Evolutionary conservation across 495 filamentous ascomycete species (phyloP).

Genomic region (Neurospora sp.): DNA sequence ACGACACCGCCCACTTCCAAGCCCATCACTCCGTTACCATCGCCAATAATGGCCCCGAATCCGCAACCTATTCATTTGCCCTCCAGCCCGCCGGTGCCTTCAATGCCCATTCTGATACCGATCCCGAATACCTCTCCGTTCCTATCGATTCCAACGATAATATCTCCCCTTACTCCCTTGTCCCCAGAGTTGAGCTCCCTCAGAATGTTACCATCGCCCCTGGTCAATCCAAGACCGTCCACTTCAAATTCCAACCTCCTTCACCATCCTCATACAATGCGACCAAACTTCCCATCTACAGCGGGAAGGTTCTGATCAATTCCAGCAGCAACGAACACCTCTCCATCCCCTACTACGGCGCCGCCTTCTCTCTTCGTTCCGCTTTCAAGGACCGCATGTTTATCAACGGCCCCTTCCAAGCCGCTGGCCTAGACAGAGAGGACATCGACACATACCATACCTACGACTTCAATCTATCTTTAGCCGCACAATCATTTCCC

Average conservation of each 20-base stretch:
- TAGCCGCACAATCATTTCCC: constrained; percentile 10
- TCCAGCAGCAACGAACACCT: constrained; percentile 23
- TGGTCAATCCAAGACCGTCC: constrained; percentile 16
- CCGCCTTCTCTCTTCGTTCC: constrained; percentile 9
- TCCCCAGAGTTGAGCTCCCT: constrained; percentile 4
- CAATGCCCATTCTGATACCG: neutral
- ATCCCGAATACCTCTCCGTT: constrained; percentile 1
- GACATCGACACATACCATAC: constrained; percentile 13
- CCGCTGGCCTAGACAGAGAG: constrained; percentile 6
- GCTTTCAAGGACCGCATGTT: constrained; percentile 1
- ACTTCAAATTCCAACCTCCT: constrained; percentile 21
- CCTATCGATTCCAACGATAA: neutral
- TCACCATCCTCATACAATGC: constrained; percentile 4
- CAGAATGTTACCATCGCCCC: constrained; percentile 5
- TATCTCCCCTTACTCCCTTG: constrained; percentile 4
- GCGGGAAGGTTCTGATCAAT: constrained; percentile 26
- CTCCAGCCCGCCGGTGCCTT: constrained; percentile 14
- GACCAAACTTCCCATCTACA: constrained; percentile 22
- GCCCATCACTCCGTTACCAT: constrained; percentile 26
- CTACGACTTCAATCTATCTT: constrained; percentile 19
- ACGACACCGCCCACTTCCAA: constrained; percentile 32
- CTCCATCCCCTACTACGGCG: constrained; percentile 21
- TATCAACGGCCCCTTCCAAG: constrained; percentile 6
- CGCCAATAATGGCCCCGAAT: constrained; percentile 28
- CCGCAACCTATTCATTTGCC: constrained; percentile 26